phyloP scores from a whole-genome alignment of 441 rosid genomes.

The Kokia cookei region DNA sequence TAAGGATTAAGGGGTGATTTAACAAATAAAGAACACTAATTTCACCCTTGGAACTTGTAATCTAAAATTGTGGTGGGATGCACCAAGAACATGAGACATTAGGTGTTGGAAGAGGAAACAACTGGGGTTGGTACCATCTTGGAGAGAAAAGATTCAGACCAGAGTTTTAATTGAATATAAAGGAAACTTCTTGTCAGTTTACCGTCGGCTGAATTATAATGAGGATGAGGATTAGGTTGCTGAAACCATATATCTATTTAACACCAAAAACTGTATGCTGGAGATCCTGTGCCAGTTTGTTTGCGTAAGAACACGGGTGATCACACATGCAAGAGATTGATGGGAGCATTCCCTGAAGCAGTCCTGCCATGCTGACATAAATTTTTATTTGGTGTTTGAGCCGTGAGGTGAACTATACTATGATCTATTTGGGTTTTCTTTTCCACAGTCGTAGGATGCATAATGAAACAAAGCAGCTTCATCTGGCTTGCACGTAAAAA shows the following conservation, averaged over 20 bases:
- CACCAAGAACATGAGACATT: constrained; percentile 4
- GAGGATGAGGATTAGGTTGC: constrained; percentile 4
- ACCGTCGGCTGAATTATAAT: background rate
- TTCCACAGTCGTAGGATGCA: too few species aligned
- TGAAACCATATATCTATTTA: background rate
- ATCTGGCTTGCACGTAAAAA: too few species aligned
- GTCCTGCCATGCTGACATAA: background rate
- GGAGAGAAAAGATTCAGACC: background rate
- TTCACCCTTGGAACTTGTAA: background rate
- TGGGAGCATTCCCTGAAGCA: background rate
- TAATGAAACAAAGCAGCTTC: too few species aligned
- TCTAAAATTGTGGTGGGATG: constrained; percentile 9
- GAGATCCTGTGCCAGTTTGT: constrained; percentile 12
- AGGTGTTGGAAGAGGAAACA: constrained; percentile 4
- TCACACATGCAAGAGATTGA: background rate
- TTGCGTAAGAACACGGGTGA: background rate
- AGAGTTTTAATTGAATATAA: background rate
- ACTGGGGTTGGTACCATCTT: background rate
- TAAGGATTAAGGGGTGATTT: background rate
- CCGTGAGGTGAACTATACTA: too few species aligned
- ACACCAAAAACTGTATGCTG: background rate
- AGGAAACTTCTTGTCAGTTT: constrained; percentile 12
- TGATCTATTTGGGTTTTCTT: too few species aligned
- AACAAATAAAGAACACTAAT: background rate
- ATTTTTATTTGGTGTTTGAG: too few species aligned